Evolutionary conservation across 2,329 filamentous ascomycete genomes (phyloP).

Genomic region (Cryoendolithus antarcticus): DNA sequence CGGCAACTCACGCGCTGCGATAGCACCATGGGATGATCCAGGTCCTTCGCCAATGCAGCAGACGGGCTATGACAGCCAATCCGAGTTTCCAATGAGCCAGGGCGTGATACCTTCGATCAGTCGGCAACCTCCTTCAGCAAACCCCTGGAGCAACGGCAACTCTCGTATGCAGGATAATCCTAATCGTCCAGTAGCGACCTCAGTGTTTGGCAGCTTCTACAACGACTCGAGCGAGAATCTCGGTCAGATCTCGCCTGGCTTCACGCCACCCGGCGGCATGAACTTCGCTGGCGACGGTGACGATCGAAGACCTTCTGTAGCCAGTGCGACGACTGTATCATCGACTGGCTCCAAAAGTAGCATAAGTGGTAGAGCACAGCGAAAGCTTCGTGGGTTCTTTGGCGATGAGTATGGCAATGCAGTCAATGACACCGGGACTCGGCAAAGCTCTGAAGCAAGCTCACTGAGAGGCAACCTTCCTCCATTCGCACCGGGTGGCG

Average conservation of each 20-base stretch:
- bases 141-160: conserved; percentile 32
- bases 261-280: conserved; percentile 44
- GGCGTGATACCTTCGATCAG: conserved; percentile 33
- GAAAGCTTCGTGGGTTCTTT: conserved; percentile 84
- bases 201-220: conserved; percentile 49
- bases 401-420: conserved; percentile 68
- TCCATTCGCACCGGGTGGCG: conserved; percentile 39
- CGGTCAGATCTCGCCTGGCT: conserved; percentile 56
- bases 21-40: conserved; percentile 39
- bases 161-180: conserved; percentile 8
- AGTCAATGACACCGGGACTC: conserved; percentile 34
- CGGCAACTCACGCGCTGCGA: conserved; percentile 32
- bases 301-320: conserved; percentile 72
- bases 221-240: conserved; percentile 65
- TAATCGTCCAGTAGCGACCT: conserved; percentile 27
- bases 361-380: conserved; percentile 57
- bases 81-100: conserved; percentile 32
- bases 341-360: conserved; percentile 70
- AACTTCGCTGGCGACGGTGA: conserved; percentile 48
- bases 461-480: conserved; percentile 26
- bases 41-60: conserved; percentile 10
- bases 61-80: conserved; percentile 25
- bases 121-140: conserved; percentile 39
- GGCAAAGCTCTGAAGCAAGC: conserved; percentile 53
- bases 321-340: conserved; percentile 76